Evolutionary conservation across 345 rosid genomes (phyloP).

Genomic region (Eucalyptus sp.): DNA sequence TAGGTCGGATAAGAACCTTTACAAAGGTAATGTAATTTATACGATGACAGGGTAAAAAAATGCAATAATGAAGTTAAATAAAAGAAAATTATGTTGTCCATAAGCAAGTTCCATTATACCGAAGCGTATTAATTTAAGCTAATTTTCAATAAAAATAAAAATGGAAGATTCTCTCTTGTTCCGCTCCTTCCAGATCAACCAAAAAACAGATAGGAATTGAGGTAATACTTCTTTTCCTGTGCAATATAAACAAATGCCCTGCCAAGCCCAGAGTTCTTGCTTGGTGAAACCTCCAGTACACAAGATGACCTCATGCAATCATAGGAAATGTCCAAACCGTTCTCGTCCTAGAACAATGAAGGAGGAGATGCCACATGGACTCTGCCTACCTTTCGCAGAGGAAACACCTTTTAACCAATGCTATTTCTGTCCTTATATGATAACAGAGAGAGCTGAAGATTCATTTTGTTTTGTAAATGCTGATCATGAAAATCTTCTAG

Average conservation of each 20-base stretch:
- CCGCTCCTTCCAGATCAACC: background rate
- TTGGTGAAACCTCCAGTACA: background rate
- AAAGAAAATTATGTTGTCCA: background rate
- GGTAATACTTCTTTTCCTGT: background rate
- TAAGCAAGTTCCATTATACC: background rate
- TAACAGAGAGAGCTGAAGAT: background rate
- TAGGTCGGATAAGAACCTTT: background rate
- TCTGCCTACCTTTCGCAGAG: background rate
- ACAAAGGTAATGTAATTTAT: background rate
- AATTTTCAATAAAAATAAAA: background rate
- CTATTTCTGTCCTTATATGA: background rate
- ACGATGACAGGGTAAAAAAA: background rate
- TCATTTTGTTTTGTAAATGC: background rate
- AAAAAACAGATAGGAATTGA: background rate
- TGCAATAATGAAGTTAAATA: background rate
- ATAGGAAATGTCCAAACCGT: background rate
- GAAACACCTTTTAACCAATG: background rate
- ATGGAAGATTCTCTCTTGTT: background rate
- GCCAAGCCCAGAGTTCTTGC: background rate
- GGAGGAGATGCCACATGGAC: too few relatives aligned
- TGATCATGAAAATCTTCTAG: background rate
- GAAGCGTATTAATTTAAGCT: background rate
- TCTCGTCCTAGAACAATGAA: too few relatives aligned
- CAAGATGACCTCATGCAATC: background rate
- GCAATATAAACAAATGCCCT: background rate